Evolutionary conservation across 2,329 filamentous ascomycete genomes (phyloP).

Genomic region (Stagonosporopsis vannaccii): DNA sequence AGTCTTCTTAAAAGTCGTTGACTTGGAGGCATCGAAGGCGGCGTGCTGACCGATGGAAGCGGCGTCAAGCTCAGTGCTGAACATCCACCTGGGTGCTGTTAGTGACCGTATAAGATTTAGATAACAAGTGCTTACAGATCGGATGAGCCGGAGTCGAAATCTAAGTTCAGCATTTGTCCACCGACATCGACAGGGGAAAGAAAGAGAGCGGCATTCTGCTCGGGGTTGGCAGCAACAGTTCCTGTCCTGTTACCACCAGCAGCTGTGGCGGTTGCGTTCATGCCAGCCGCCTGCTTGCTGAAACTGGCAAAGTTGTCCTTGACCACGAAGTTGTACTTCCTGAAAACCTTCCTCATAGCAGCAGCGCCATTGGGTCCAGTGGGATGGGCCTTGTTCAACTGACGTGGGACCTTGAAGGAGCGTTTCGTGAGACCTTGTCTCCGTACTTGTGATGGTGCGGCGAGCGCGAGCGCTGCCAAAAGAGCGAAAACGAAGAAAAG

Average conservation of each 20-base stretch:
- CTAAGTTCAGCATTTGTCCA: conserved; percentile 71
- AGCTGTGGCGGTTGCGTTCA: conserved; percentile 35
- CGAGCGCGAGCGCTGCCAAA: conserved; percentile 56
- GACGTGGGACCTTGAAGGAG: conserved; percentile 68
- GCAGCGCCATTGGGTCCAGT: conserved; percentile 61
- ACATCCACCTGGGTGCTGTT: conserved; percentile 65
- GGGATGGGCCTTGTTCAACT: conserved; percentile 63
- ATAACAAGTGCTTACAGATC: conserved; percentile 65
- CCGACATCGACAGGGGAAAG: conserved; percentile 74
- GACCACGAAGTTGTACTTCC: conserved; percentile 66
- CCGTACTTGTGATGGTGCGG: conserved; percentile 51
- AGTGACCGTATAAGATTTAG: no score
- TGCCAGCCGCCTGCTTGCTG: conserved; percentile 55
- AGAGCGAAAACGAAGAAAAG: conserved; percentile 57
- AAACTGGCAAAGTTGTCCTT: conserved; percentile 28
- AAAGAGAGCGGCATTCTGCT: conserved; percentile 72
- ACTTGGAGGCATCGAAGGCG: conserved; percentile 62
- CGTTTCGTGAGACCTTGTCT: conserved; percentile 55
- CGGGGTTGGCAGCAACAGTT: conserved; percentile 69
- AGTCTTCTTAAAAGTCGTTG: conserved; percentile 58
- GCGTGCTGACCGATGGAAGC: conserved; percentile 59
- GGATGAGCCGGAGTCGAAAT: conserved; percentile 79
- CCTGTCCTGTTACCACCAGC: conserved; percentile 54
- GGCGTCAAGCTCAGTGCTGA: conserved; percentile 66
- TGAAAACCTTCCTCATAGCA: conserved; percentile 71